These are phyloP conservation scores for Naganishia albida DNA, from an alignment of 1,284 basidiomycete genomes.

Conservation along the genomic window DNA sequence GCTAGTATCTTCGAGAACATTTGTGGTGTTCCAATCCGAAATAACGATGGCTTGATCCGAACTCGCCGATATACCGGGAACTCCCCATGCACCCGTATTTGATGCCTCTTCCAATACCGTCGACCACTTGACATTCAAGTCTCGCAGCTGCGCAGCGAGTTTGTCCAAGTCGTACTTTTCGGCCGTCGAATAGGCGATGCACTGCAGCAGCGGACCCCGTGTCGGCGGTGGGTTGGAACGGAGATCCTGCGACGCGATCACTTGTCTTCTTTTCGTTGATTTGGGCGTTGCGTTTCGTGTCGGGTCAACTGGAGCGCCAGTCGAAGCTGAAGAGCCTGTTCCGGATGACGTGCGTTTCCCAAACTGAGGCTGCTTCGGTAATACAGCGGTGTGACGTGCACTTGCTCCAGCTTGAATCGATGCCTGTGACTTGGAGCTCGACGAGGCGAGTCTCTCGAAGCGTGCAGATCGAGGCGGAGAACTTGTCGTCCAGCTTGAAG, in stretches of 20 bases:
- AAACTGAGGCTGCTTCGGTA: slow-evolving; percentile 3
- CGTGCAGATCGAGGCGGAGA: neutral
- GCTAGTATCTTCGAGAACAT: slow-evolving; percentile 21
- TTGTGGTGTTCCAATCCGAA: slow-evolving; percentile 32
- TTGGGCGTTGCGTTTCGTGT: slow-evolving; percentile 37
- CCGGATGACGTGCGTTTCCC: slow-evolving; percentile 23
- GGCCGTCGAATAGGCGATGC: slow-evolving; percentile 54
- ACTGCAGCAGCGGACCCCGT: slow-evolving; percentile 52
- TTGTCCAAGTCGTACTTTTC: slow-evolving; percentile 50
- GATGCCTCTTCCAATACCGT: slow-evolving; percentile 24
- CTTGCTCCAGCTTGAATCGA: slow-evolving; percentile 25
- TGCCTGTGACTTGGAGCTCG: slow-evolving; percentile 14
- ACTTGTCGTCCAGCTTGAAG: neutral
- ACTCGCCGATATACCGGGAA: slow-evolving; percentile 23
- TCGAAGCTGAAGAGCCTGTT: neutral
- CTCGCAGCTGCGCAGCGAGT: slow-evolving; percentile 37
- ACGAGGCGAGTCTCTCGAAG: neutral
- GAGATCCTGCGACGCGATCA: slow-evolving; percentile 51
- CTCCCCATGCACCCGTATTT: slow-evolving; percentile 21
- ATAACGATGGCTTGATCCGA: slow-evolving; percentile 35
- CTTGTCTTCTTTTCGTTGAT: slow-evolving; percentile 52
- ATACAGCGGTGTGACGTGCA: slow-evolving; percentile 6
- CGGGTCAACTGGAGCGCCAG: neutral
- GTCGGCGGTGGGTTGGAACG: slow-evolving; percentile 49
- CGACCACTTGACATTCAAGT: slow-evolving; percentile 25